Evolutionary conservation across 2,329 filamentous ascomycete species (phyloP).

Genomic region (Ophioceras dolichostomum): DNA sequence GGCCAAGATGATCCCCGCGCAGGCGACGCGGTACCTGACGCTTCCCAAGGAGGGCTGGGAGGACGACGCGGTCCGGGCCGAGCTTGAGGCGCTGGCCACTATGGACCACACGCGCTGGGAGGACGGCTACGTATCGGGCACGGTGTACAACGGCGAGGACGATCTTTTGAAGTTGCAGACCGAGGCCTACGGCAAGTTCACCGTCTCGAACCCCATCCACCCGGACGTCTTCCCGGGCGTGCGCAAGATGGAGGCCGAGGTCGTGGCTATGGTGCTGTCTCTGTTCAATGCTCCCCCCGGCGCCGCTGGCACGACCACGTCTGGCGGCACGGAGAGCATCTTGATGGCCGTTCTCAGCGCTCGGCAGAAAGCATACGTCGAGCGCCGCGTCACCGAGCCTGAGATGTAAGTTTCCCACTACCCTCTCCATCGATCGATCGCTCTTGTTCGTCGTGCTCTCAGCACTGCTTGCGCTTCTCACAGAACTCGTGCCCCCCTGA

Average conservation of each 20-base stretch:
- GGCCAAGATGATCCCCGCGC: conserved; percentile 66
- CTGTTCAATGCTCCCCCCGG: conserved; percentile 84
- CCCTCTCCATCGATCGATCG: not conserved
- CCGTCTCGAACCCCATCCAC: conserved; percentile 92
- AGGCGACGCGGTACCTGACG: conserved; percentile 58
- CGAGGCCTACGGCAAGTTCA: conserved; percentile 88
- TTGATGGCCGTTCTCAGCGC: conserved; percentile 89
- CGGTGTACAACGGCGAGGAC: conserved; percentile 89
- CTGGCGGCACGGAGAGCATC: conserved; percentile 92
- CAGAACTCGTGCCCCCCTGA: too few species aligned
- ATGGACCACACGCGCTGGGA: conserved; percentile 98
- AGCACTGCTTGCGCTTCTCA: conserved; percentile 6
- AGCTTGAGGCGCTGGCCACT: conserved; percentile 64
- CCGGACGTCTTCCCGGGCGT: conserved; percentile 97
- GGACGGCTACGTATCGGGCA: conserved; percentile 85
- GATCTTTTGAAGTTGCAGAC: conserved; percentile 74
- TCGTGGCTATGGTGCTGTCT: conserved; percentile 87
- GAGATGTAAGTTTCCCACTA: conserved; percentile 61
- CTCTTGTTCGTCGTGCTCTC: not conserved
- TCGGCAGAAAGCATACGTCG: conserved; percentile 74
- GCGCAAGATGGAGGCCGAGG: conserved; percentile 96
- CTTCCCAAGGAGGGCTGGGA: conserved; percentile 78
- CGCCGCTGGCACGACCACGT: conserved; percentile 79
- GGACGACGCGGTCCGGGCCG: conserved; percentile 63
- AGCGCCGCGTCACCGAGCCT: conserved; percentile 80